phyloP scores from a whole-genome alignment of 768 basidiomycete genomes.

The Russula abietina region DNA sequence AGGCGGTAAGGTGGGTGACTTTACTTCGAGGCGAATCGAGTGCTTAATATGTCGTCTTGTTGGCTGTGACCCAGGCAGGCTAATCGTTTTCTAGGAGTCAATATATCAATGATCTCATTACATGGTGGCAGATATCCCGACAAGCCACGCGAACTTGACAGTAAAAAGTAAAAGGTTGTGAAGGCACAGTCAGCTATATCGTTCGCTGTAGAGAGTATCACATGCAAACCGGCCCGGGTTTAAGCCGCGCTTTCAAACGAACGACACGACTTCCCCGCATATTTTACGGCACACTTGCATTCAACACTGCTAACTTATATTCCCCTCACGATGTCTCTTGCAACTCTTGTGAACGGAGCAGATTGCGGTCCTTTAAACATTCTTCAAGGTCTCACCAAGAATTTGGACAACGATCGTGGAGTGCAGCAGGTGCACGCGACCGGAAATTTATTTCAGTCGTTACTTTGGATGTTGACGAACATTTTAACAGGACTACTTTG shows the following conservation, averaged over 20 bases:
- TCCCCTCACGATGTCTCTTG: constrained; percentile 55
- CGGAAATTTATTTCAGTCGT: neutral
- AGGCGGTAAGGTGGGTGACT: constrained; percentile 48
- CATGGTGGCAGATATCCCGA: neutral
- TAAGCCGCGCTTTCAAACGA: neutral
- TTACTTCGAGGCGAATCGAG: constrained; percentile 35
- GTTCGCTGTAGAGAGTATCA: too few species aligned
- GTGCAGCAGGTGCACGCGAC: constrained; percentile 58
- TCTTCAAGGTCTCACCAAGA: constrained; percentile 71
- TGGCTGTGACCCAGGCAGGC: neutral
- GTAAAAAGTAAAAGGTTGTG: too few species aligned
- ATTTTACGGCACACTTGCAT: neutral
- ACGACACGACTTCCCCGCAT: too few species aligned
- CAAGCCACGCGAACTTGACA: too few species aligned
- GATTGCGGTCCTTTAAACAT: constrained; percentile 87
- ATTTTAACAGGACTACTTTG: constrained; percentile 58
- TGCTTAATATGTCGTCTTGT: constrained; percentile 12
- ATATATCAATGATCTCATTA: neutral
- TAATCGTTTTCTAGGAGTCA: neutral
- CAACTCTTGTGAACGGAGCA: constrained; percentile 67
- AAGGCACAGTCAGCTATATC: too few species aligned
- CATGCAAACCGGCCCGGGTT: neutral
- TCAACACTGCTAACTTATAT: neutral
- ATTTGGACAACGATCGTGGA: constrained; percentile 73
- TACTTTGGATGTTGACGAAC: constrained; percentile 1